A percentile compares a stretch with the other conserved stretches of the same genome.
phyloP scores from a whole-genome alignment of 1,284 basidiomycete genomes.

The Ustilago esculenta region DNA sequence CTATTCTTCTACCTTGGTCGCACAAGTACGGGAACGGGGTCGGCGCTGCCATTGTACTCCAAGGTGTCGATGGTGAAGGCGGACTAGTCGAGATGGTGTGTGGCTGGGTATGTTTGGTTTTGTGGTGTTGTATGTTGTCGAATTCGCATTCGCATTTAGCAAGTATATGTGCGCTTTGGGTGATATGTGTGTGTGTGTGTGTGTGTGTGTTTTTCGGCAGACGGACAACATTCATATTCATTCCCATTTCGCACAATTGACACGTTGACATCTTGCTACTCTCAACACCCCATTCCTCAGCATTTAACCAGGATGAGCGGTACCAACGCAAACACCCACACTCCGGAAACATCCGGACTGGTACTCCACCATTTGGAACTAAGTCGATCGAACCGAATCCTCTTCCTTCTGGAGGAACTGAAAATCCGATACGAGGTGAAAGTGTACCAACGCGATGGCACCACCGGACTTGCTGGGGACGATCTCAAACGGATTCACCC shows the following conservation, averaged over 20 bases:
- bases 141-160: too few relatives aligned
- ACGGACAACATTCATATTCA: too few relatives aligned
- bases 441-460: constrained; percentile 27
- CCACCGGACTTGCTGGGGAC: constrained; percentile 27
- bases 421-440: constrained; percentile 24
- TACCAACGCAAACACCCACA: not conserved
- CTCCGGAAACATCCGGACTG: constrained; percentile 1
- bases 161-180: too few relatives aligned
- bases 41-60: constrained; percentile 33
- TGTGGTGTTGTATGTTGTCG: too few relatives aligned
- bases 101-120: too few relatives aligned
- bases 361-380: constrained; percentile 44
- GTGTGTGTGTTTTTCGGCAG: too few relatives aligned
- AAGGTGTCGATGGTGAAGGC: constrained; percentile 46
- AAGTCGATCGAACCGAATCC: constrained; percentile 33
- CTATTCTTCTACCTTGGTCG: constrained; percentile 39
- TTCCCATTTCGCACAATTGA: too few relatives aligned
- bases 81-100: too few relatives aligned
- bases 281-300: too few relatives aligned
- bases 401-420: constrained; percentile 38
- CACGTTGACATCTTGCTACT: too few relatives aligned
- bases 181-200: too few relatives aligned
- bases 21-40: not conserved
- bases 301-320: constrained; percentile 8
- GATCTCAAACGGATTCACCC: constrained; percentile 38